Evolutionary conservation across 2,329 filamentous ascomycete genomes (phyloP), one percentile per base, ranked within the genome.

Genomic region (Alternaria hordeiaustralica): DNA sequence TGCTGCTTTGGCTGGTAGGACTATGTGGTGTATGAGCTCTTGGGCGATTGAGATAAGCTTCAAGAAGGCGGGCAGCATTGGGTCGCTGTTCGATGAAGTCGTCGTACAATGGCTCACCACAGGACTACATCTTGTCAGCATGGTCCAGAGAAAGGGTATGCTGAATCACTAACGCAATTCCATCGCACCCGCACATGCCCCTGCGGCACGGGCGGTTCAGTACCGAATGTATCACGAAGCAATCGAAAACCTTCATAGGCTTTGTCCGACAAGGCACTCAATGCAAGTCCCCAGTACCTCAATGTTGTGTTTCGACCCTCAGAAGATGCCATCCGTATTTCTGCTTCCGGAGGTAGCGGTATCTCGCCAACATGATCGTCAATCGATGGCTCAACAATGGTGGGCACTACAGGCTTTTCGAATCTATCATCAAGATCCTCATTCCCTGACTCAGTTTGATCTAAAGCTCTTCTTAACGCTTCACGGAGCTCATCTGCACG

Each of bases 41-140:
- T 4, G 77, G 76, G 3, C 77, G 67, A 58, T 81, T 81, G 15
- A 82, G 75, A 46, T 75, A 79, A 2, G 74, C 73, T 72, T 81
- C 79, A 0, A 82, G 68, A n/a, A 78, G 73, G 11, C 76, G 71
- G 10, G 80, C 80, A 46, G 80, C 80, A 18, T 80, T 80, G 6
- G 73, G 70, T 26, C 77, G 72, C 15, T 67, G 63, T 65, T 82
- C 80, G 49, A 78, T 67, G 53, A 78, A 82, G 66, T 82, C 80
- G 54, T 82, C 80, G 58, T 80, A 77, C 7, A 81, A 67, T 3
- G 66, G 45, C 23, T 76, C 70, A 20, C 78, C 78, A 51, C 77
- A 80, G 18, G 71, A 68, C 75, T 78, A 25, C 10, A 21, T 3
- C 1, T 4, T 10, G 46, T 67, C 50, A 68, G 64, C 13, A 58